Evolutionary conservation across 108 stramenopile genomes (phyloP).

Genomic region (Licmophora abbreviata): DNA sequence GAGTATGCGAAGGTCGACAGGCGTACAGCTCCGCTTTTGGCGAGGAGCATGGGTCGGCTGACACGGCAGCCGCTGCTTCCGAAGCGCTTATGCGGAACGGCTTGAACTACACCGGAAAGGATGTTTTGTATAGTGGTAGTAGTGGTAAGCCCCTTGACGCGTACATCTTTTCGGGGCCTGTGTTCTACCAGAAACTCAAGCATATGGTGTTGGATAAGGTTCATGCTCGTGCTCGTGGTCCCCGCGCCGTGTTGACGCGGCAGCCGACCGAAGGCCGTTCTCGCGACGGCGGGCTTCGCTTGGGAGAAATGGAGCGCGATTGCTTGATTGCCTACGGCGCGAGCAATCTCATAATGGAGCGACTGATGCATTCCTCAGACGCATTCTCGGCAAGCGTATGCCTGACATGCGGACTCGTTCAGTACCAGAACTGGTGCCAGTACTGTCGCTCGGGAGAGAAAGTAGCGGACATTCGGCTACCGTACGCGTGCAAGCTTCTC

Average conservation of each 20-base stretch:
- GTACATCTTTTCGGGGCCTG: constrained; percentile 97
- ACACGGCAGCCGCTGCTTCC: constrained; percentile 87
- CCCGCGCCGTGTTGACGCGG: constrained; percentile 95
- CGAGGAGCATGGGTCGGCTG: constrained; percentile 47
- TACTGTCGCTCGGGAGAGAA: constrained; percentile 90
- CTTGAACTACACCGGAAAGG: constrained; percentile 96
- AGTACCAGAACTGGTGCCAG: constrained; percentile 96
- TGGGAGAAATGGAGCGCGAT: constrained; percentile 98
- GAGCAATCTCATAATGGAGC: constrained; percentile 97
- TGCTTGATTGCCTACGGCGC: constrained; percentile 99
- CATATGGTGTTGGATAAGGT: constrained; percentile 99
- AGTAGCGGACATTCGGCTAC: constrained; percentile 88
- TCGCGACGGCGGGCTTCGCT: constrained; percentile 96
- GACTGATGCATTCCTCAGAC: constrained; percentile 98
- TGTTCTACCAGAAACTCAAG: constrained; percentile 99
- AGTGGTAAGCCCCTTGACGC: constrained; percentile 93
- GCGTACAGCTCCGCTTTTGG: constrained; percentile 99
- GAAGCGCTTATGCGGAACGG: constrained; percentile 88
- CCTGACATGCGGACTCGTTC: constrained; percentile 87
- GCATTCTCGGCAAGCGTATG: constrained; percentile 98
- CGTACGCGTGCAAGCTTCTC: constrained; percentile 90
- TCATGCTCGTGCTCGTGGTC: constrained; percentile 96
- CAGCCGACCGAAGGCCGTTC: constrained; percentile 99
- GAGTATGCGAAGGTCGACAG: constrained; percentile 91
- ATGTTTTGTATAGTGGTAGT: constrained; percentile 96